Evolutionary conservation across 1,284 basidiomycete species (phyloP), one percentile per base, ranked within the genome.

Genomic region (Ustilago bromivora): DNA sequence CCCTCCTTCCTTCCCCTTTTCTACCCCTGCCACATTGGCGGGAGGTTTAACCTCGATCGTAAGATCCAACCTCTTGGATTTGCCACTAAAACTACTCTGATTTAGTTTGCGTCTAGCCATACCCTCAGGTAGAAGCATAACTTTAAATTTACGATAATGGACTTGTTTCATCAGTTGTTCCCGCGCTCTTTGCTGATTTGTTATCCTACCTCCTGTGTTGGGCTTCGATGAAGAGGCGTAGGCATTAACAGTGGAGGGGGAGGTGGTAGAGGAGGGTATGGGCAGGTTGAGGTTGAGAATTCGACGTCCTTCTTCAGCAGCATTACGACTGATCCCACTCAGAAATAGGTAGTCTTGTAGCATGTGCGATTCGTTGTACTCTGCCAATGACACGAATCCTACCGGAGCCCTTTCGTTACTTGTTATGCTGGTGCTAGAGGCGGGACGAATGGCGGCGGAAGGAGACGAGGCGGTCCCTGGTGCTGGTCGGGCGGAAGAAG

Each of bases 261-360:
- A 15, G 19, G 7, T n/a, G n/a, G 67, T 28, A 10, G 55, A 10
- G 32, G 57, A 23, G 11, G 68, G 36, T 0, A 65, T 49, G 1
- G 70, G 55, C 7, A 78, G 65, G 38, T 78, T 78, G 19, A 74
- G 28, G 1, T 60, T 38, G 10, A 66, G 7, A 28, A 78, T 71
- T 3, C 53, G 15, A 0, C 71, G 68, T 2, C 76, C 76, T 2
- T 46, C 46, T 17, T 74, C 65, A 17, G 61, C 49, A 1, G 68
- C 47, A 0, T 54, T 54, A 19, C 76, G 64, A 0, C 68, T 66
- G 19, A 78, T 49, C 15, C 57, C 43, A 1, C 61, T 68, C 41
- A 78, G 71, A 34, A 78, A 78, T 13, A 63, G 61, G 28, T 68
- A 78, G 60, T 78, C 76, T 23, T 62, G 38, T 46, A 74, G 17